These are phyloP conservation scores for Aspergillus wentii DNA, from an alignment of 495 filamentous ascomycete genomes.

Conservation along the genomic window DNA sequence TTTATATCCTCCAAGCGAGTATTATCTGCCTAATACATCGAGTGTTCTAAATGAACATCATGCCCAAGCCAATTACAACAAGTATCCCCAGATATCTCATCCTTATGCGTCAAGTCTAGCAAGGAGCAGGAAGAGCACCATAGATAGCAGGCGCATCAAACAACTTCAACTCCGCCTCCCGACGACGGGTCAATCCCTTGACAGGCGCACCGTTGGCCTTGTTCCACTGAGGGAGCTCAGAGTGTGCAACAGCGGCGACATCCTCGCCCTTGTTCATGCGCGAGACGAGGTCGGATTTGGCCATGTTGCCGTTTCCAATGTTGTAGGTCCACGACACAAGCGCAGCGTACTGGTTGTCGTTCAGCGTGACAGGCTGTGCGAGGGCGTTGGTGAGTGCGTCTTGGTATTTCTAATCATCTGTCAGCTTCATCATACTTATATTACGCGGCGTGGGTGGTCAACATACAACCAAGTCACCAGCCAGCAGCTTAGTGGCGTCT, in stretches of 20 bases:
- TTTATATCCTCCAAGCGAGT: too few species aligned
- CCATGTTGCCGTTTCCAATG: conserved; percentile 12
- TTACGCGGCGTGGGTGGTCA: not conserved
- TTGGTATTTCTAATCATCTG: conserved; percentile 16
- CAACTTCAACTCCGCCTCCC: conserved; percentile 38
- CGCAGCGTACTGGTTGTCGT: conserved; percentile 20
- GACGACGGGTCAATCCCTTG: conserved; percentile 31
- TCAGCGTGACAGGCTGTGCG: conserved; percentile 16
- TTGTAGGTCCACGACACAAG: conserved; percentile 21
- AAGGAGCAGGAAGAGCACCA: conserved; percentile 21
- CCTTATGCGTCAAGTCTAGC: too few species aligned
- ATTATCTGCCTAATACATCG: too few species aligned
- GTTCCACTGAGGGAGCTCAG: conserved; percentile 47
- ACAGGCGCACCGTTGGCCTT: conserved; percentile 32
- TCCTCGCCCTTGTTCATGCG: conserved; percentile 43
- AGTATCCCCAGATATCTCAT: too few species aligned
- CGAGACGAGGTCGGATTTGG: conserved; percentile 30
- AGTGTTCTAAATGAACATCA: too few species aligned
- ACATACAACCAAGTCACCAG: conserved; percentile 33
- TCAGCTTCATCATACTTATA: not conserved
- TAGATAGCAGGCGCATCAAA: conserved; percentile 22
- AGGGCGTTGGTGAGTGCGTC: conserved; percentile 14
- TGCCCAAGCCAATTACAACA: too few species aligned
- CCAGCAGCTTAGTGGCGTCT: conserved; percentile 35
- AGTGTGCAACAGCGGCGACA: conserved; percentile 27